phyloP scores from a whole-genome alignment of 345 rosid genomes.

The Combretum micranthum region DNA sequence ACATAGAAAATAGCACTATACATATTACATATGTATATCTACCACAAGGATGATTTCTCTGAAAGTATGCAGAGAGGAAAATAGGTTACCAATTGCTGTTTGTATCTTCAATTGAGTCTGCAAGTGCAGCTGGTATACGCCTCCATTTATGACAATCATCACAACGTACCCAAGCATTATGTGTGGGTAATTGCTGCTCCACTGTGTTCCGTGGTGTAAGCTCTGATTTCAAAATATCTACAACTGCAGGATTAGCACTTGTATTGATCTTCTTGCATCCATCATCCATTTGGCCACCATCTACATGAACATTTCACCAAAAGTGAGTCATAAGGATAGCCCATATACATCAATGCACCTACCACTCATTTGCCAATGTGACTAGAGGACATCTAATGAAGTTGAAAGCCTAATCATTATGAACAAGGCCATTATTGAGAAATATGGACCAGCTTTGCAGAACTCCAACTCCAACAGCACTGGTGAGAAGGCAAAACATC shows the following conservation, averaged over 20 bases:
- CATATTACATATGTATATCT: too few species aligned
- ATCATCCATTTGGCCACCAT: constrained; percentile 26
- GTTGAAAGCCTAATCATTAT: too few species aligned
- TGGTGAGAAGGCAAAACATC: too few species aligned
- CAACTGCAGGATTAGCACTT: constrained; percentile 18
- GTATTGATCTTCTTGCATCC: constrained; percentile 22
- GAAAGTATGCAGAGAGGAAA: constrained; percentile 6
- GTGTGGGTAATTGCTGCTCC: constrained; percentile 33
- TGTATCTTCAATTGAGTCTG: constrained; percentile 52
- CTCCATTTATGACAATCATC: constrained; percentile 97
- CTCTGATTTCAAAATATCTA: constrained; percentile 31
- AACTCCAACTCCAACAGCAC: not conserved
- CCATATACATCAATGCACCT: too few species aligned
- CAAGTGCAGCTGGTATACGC: constrained; percentile 70
- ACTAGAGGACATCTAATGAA: not conserved
- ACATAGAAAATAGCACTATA: too few species aligned
- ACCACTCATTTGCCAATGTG: too few species aligned
- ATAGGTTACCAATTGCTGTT: constrained; percentile 66
- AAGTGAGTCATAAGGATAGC: too few species aligned
- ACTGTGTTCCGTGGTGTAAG: constrained; percentile 20
- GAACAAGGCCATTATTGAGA: too few species aligned
- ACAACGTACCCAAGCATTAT: constrained; percentile 91
- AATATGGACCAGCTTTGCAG: not conserved
- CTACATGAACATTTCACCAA: constrained; percentile 7
- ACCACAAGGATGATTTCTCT: constrained; percentile 8